Evolutionary conservation across 2,329 filamentous ascomycete species (phyloP).

Genomic region (Scleromitrula shiraiana): DNA sequence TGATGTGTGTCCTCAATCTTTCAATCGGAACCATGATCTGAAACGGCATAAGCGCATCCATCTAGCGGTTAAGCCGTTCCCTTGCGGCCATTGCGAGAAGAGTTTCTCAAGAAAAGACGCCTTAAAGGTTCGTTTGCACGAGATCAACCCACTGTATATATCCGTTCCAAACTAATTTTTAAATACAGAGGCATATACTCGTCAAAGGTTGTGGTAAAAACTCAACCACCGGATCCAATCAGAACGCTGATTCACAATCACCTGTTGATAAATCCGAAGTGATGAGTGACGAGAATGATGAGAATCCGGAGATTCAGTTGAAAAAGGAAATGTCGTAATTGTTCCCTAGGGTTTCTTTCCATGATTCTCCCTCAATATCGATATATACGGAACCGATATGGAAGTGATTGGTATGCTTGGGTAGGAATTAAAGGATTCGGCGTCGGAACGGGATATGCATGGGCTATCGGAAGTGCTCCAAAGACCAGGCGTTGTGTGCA

Average conservation of each 20-base stretch:
- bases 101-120: constrained; percentile 96
- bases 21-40: constrained; percentile 92
- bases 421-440: neutral
- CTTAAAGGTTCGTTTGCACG: constrained; percentile 65
- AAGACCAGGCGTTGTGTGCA: neutral
- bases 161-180: constrained; percentile 22
- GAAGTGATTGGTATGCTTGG: neutral
- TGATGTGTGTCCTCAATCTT: constrained; percentile 84
- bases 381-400: neutral
- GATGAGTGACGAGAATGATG: constrained; percentile 26
- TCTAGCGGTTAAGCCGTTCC: constrained; percentile 89
- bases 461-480: neutral
- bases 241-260: constrained; percentile 22
- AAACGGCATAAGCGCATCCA: constrained; percentile 96
- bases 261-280: constrained; percentile 26
- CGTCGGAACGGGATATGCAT: constrained; percentile 2
- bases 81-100: constrained; percentile 86
- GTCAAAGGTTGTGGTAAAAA: constrained; percentile 59
- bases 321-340: constrained; percentile 22
- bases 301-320: constrained; percentile 20
- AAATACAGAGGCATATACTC: constrained; percentile 52
- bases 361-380: neutral
- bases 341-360: neutral
- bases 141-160: constrained; percentile 13
- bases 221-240: constrained; percentile 14